A percentile compares a stretch with the other conserved stretches of the same genome.
phyloP scores from a whole-genome alignment of 2,329 filamentous ascomycete species.

The Epichloe elymi region DNA sequence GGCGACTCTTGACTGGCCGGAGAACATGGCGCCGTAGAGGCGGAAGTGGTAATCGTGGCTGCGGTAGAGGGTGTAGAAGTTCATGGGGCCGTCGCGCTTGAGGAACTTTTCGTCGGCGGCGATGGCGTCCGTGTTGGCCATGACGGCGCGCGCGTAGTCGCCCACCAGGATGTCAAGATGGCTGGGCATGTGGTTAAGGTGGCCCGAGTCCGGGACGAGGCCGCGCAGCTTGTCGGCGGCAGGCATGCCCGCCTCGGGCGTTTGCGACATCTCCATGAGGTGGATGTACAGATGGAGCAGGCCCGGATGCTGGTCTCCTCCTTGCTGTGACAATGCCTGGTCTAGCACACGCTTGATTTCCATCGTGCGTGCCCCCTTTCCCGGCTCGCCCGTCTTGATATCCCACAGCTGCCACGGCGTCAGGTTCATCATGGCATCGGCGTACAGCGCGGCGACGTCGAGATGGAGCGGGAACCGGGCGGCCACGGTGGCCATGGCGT shows the following conservation, averaged over 20 bases:
- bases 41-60: conserved; percentile 64
- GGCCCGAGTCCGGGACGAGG: conserved; percentile 56
- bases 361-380: conserved; percentile 17
- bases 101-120: conserved; percentile 55
- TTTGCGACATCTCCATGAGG: conserved; percentile 62
- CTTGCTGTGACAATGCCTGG: conserved; percentile 32
- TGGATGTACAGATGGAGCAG: conserved; percentile 66
- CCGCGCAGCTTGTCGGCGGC: conserved; percentile 49
- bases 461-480: conserved; percentile 25
- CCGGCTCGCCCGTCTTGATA: conserved; percentile 20
- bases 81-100: conserved; percentile 41
- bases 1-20: conserved; percentile 49
- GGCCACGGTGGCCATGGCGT: conserved; percentile 26
- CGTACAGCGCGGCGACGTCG: conserved; percentile 24
- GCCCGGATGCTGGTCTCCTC: conserved; percentile 45
- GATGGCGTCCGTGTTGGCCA: conserved; percentile 54
- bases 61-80: conserved; percentile 68
- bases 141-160: conserved; percentile 53
- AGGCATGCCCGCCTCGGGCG: conserved; percentile 48
- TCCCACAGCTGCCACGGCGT: conserved; percentile 34
- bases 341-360: conserved; percentile 23
- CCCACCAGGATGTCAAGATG: conserved; percentile 65
- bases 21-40: conserved; percentile 68
- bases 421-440: conserved; percentile 34
- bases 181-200: conserved; percentile 64